Percentiles rank a stretch among this genome's conserved stretches.
Conservation (phyloP, 345 rosid genomes). For the Heritiera littoralis region DNA sequence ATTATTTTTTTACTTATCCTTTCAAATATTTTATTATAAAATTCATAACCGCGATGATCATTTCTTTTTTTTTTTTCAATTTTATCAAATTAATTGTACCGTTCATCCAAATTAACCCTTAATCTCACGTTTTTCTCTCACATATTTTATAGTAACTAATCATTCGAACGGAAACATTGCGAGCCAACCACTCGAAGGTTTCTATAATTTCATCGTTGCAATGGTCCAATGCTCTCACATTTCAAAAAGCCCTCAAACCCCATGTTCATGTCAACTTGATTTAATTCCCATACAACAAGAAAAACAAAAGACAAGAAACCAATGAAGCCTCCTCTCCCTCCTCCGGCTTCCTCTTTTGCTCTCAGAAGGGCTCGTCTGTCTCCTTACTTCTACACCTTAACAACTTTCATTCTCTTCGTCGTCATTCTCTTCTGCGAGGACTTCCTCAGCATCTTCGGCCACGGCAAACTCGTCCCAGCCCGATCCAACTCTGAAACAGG, state of each 20-base stretch:
- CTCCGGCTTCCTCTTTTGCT: slow-evolving; percentile 43
- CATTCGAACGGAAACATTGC: background rate
- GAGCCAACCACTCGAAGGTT: background rate
- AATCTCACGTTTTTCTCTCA: background rate
- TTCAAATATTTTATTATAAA: too few species aligned
- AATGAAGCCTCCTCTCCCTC: slow-evolving; percentile 48
- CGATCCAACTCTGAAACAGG: slow-evolving; percentile 30
- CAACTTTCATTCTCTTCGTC: slow-evolving; percentile 64
- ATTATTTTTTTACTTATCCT: too few species aligned
- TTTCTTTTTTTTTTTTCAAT: too few species aligned
- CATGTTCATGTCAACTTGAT: background rate
- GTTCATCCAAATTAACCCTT: too few species aligned
- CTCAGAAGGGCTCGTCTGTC: slow-evolving; percentile 64
- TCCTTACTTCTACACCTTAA: slow-evolving; percentile 66
- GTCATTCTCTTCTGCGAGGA: slow-evolving; percentile 66
- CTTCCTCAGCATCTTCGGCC: slow-evolving; percentile 58
- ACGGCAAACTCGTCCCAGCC: slow-evolving; percentile 41
- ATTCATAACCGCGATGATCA: too few species aligned
- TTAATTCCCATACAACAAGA: background rate
- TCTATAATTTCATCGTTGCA: background rate
- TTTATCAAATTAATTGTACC: too few species aligned
- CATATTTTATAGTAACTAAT: background rate
- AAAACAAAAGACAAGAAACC: background rate
- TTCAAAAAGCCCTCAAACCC: background rate
- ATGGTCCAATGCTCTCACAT: background rate